Evolutionary conservation across 441 rosid genomes (phyloP).

Genomic region (Macaranga tanarius): DNA sequence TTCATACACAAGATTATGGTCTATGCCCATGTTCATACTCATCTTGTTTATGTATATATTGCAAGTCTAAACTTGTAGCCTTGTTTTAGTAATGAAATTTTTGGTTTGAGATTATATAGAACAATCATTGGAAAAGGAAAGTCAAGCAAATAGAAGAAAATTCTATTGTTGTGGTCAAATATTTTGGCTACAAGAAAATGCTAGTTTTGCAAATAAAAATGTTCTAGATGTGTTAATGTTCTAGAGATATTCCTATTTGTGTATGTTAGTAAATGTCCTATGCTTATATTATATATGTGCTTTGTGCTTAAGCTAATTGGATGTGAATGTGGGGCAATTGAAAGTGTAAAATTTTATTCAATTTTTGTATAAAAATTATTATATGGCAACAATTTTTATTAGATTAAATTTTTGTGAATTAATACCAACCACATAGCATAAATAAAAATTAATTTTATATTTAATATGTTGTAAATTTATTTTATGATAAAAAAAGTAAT

Average conservation of each 20-base stretch:
- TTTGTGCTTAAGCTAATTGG: not conserved
- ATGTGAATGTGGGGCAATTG: no score
- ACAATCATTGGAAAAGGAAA: not conserved
- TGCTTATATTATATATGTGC: not conserved
- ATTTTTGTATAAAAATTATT: no score
- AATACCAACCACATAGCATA: no score
- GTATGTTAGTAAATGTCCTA: slow-evolving; percentile 21
- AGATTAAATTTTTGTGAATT: no score
- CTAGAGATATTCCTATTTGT: slow-evolving; percentile 29
- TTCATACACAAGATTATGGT: slow-evolving; percentile 8
- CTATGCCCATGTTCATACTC: slow-evolving; percentile 15
- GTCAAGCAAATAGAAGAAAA: not conserved
- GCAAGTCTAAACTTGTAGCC: not conserved
- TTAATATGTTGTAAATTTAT: not conserved
- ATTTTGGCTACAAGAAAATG: not conserved
- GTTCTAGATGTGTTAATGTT: slow-evolving; percentile 23
- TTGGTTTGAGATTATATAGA: not conserved
- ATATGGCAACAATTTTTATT: no score
- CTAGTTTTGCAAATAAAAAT: slow-evolving; percentile 13
- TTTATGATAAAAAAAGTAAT: not conserved
- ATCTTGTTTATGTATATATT: not conserved
- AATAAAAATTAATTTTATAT: not conserved
- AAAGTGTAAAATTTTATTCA: no score
- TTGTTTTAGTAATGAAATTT: not conserved
- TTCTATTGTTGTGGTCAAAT: slow-evolving; percentile 26